Evolutionary conservation across 1,139 yeast species (phyloP).

Genomic region (Trichomonascaceae sp.): DNA sequence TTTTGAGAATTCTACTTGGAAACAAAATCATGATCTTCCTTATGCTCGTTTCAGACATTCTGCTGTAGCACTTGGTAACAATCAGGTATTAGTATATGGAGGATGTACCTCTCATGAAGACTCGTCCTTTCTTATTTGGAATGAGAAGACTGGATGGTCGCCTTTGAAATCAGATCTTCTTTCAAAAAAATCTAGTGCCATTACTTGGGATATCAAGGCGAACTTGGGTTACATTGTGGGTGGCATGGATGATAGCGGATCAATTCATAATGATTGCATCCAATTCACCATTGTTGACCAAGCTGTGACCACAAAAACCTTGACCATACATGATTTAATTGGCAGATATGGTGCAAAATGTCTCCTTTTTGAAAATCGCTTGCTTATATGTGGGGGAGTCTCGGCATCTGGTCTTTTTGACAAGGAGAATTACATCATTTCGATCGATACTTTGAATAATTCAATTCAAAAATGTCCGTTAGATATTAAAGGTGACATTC

Average conservation of each 20-base stretch:
- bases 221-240: constrained; percentile 47
- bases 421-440: constrained; percentile 12
- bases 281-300: constrained; percentile 27
- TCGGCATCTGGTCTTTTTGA: constrained; percentile 24
- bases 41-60: constrained; percentile 11
- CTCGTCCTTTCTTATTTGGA: constrained; percentile 22
- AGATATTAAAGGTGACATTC: constrained; percentile 3
- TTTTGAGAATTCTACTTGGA: constrained; percentile 34
- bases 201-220: constrained; percentile 32
- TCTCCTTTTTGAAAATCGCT: constrained; percentile 8
- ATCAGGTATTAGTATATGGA: constrained; percentile 48
- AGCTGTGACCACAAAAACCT: constrained; percentile 1
- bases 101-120: constrained; percentile 34
- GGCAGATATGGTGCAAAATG: constrained; percentile 20
- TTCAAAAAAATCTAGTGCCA: constrained; percentile 24
- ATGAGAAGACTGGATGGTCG: constrained; percentile 20
- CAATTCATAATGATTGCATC: constrained; percentile 35
- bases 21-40: constrained; percentile 36
- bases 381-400: constrained; percentile 34
- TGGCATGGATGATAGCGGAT: constrained; percentile 42
- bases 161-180: constrained; percentile 11
- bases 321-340: constrained; percentile 6
- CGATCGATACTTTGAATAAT: neutral
- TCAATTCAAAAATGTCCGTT: constrained; percentile 1
- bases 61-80: constrained; percentile 25